Base-by-base conservation (phyloP, 495 filamentous ascomycete genomes). In the Aspergillus avenaceus region DNA sequence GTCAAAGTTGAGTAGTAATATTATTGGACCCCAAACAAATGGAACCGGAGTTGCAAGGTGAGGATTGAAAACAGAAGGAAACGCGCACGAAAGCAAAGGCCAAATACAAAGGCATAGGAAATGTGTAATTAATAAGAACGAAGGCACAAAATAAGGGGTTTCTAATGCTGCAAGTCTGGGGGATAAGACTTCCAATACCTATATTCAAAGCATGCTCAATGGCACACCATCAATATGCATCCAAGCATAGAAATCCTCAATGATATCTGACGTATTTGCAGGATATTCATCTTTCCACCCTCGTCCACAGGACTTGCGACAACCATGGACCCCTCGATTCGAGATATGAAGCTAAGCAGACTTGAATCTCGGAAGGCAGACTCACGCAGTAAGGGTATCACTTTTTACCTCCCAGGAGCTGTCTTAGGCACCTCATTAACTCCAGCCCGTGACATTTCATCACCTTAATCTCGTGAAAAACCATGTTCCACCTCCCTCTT, bases 371-470 rank as follows among this genome's bases (percentile, higher is more conserved):
- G 55, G 60, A 64, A 67, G 66, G 66, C 65, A 70, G 66, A 73
- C 66, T 66, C 66, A 64, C 69, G 67, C 67, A 69, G 64, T 66
- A 73, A 73, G 72, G 70, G 71, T 75, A 75, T 75, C 71, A 74
- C 64, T 73, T 74, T 74, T 72, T 66, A 19, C 67, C 68, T 72
- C 64, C 68, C 66, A 65, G 65, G 67, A 71, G 69, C 58, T 72
- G 71, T 70, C 67, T 64, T 68, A 71, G 69, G 69, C 69, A 72
- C 56, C 68, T 69, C 64, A 56, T 63, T 64, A 68, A 69, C 66
- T 69, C 71, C 69, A 69, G 66, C 60, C 60, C 61, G 69, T 70
- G 62, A 62, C 59, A 64, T 59, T 51, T 58, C 63, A 65, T 44
- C 66, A 61, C 25, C 53, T 50, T 54, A 58, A 41, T 65, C 60